Conservation (phyloP, 257 asterid genomes). For the Parsonsia alboflavescens region DNA sequence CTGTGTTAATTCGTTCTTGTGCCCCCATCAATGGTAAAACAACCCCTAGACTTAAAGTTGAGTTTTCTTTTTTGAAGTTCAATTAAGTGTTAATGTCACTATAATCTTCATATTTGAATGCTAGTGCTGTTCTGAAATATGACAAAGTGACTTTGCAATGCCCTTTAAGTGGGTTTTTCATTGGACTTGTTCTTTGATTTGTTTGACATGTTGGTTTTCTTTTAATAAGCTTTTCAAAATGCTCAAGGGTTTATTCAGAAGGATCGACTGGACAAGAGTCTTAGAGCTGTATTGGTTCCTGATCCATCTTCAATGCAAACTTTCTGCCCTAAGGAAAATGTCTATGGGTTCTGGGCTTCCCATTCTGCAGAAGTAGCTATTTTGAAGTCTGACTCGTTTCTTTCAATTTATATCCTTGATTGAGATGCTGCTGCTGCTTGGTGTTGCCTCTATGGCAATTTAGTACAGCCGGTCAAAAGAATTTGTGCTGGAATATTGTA, state of each 20-base stretch:
- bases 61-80: background rate
- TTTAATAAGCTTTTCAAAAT: background rate
- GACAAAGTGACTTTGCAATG: background rate
- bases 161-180: background rate
- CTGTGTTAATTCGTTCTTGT: conserved; percentile 82
- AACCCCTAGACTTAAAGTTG: background rate
- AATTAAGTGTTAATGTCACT: background rate
- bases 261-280: background rate
- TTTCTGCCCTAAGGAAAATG: too few species aligned
- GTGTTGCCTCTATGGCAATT: too few species aligned
- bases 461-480: too few species aligned
- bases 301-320: too few species aligned
- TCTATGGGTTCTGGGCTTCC: too few species aligned
- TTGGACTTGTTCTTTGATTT: background rate
- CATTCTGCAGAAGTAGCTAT: too few species aligned
- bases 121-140: background rate
- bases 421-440: too few species aligned
- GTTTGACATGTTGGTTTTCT: background rate
- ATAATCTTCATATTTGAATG: background rate
- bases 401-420: too few species aligned
- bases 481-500: too few species aligned
- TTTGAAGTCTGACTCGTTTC: too few species aligned
- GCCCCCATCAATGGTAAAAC: conserved; percentile 74
- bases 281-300: too few species aligned
- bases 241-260: background rate